Base-by-base conservation (phyloP, 306 rosid species). In the Vigna trinervia region DNA sequence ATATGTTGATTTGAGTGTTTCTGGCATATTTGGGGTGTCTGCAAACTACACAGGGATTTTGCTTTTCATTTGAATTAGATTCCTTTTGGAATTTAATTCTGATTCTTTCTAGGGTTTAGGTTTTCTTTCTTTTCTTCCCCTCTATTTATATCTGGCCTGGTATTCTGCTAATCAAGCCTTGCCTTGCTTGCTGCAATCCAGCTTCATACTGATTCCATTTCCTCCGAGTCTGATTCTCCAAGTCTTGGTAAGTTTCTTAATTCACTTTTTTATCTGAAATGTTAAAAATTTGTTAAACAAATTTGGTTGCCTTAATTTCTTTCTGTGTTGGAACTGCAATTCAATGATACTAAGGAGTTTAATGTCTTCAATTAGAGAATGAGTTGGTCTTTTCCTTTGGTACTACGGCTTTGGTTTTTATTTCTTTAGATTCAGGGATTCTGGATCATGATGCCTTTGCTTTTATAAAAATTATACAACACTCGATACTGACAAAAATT, bases 31-130 rank as follows among this genome's bases (percentile, higher is more conserved):
- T 79, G 30, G 36, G 38, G 41, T 36, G 53, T 61, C 28, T 46
- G 47, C 48, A 14, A 19, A 54, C 61, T 66, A 23, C 52, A 48
- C 51, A 32, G 38, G 69, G 81, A 28, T 47, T 66, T 71, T 46
- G 12, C 75, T 69, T 39, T 74, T 50, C 13, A 30, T 14, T 76
- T 82, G 86, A 82, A 79, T 82, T 76, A 54, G 84, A 86, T 88
- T 86, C 90, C 79, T 72, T 14, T 1, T 12, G 69, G 89, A 88
- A 90, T 87, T 80, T 54, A 77, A 88, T 88, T 88, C 91, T 58
- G 5, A 73, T 83, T 88, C 86, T 80, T 30, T 22, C 60, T 8
- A 13, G 6, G 32, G 45, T 79, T 71, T 70, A 30, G 47, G 30
- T 38, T 39, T 30, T 32, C 41, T 43, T 45, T n/a, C 15, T 41